Conservation (phyloP, 169 alveolate species). For the Hepatocystis sp. region DNA sequence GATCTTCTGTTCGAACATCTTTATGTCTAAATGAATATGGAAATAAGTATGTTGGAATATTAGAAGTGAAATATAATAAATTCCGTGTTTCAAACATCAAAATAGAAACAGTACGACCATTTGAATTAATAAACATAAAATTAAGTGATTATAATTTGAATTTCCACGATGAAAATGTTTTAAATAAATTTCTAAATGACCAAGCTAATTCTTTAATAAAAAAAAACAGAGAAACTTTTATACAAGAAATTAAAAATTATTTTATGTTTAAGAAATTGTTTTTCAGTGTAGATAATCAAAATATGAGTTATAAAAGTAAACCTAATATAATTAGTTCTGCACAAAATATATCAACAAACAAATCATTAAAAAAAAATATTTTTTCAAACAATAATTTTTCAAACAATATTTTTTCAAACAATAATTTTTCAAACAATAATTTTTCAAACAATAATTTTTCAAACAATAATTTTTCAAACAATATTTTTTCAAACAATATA, state of each 20-base stretch:
- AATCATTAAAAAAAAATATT: too few relatives aligned
- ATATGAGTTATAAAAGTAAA: too few relatives aligned
- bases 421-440: too few relatives aligned
- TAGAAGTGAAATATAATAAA: slow-evolving; percentile 87
- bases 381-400: too few relatives aligned
- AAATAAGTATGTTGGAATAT: slow-evolving; percentile 91
- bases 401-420: too few relatives aligned
- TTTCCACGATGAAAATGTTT: slow-evolving; percentile 31
- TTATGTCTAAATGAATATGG: slow-evolving; percentile 93
- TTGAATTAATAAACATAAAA: slow-evolving; percentile 80
- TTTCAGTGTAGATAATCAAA: not conserved
- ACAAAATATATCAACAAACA: too few relatives aligned
- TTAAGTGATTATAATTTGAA: slow-evolving; percentile 13
- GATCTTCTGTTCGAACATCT: slow-evolving; percentile 95
- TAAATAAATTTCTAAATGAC: slow-evolving; percentile 41
- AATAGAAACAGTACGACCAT: slow-evolving; percentile 91
- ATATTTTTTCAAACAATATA: not conserved
- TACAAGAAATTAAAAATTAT: slow-evolving; percentile 32
- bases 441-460: too few relatives aligned
- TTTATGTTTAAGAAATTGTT: slow-evolving; percentile 23
- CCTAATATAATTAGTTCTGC: too few relatives aligned
- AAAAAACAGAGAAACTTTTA: slow-evolving; percentile 7
- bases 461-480: too few relatives aligned
- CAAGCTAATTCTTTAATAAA: slow-evolving; percentile 16
- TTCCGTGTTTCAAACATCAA: slow-evolving; percentile 92